phyloP scores from a whole-genome alignment of 805 yeast species.

The Ogataea naganishii region DNA sequence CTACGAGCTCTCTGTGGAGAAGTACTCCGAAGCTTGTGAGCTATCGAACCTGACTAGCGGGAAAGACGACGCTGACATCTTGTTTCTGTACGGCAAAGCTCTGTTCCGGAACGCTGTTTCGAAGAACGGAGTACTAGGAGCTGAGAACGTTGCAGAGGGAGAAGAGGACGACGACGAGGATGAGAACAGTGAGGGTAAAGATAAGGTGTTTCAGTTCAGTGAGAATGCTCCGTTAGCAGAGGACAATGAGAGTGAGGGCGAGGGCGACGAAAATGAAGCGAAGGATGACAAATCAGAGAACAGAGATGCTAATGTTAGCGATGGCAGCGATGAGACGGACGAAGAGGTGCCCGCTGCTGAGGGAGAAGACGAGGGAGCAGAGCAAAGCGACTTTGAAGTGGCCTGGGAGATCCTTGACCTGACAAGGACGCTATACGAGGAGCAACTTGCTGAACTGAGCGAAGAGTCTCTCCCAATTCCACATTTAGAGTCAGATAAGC shows the following conservation, averaged over 20 bases:
- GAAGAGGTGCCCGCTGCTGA: slow-evolving; percentile 11
- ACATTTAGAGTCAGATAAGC: slow-evolving; percentile 13
- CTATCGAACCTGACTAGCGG: slow-evolving; percentile 37
- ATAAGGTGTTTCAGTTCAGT: slow-evolving; percentile 24
- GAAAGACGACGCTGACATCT: slow-evolving; percentile 65
- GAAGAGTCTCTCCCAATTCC: slow-evolving; percentile 8
- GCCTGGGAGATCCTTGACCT: slow-evolving; percentile 86
- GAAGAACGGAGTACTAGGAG: slow-evolving; percentile 72
- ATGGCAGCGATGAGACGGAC: slow-evolving; percentile 16
- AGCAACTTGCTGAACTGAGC: slow-evolving; percentile 23
- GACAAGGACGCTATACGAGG: slow-evolving; percentile 58
- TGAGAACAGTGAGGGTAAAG: slow-evolving; percentile 10
- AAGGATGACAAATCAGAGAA: slow-evolving; percentile 10
- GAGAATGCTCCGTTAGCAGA: slow-evolving; percentile 29
- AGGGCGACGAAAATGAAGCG: slow-evolving; percentile 20
- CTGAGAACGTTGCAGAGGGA: slow-evolving; percentile 15
- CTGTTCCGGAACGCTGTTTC: slow-evolving; percentile 69
- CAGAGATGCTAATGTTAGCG: slow-evolving; percentile 14
- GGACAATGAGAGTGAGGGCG: slow-evolving; percentile 25
- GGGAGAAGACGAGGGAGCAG: slow-evolving; percentile 27
- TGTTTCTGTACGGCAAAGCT: slow-evolving; percentile 72
- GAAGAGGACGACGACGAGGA: slow-evolving; percentile 16
- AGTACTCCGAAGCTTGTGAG: slow-evolving; percentile 70
- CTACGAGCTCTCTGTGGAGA: slow-evolving; percentile 60
- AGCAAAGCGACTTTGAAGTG: slow-evolving; percentile 69